phyloP scores from a whole-genome alignment of 148 eudicot species.

The Polygonum aviculare region DNA sequence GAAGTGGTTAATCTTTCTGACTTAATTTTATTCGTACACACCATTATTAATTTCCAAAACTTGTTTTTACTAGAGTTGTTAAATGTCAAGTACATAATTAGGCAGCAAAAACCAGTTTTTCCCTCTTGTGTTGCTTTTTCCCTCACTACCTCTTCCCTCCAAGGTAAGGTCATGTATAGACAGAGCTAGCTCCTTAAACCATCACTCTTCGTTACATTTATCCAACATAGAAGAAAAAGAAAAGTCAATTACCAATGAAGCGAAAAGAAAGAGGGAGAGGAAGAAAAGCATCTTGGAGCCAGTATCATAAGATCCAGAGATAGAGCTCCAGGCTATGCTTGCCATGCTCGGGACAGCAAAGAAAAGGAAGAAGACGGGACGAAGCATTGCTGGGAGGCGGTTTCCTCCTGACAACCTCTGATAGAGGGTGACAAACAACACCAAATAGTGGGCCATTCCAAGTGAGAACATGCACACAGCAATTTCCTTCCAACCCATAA shows the following conservation, averaged over 20 bases:
- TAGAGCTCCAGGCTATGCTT: slow-evolving; percentile 47
- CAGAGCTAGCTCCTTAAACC: background rate
- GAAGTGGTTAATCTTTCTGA: background rate
- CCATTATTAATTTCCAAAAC: background rate
- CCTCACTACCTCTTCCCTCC: background rate
- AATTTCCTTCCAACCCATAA: slow-evolving; percentile 29
- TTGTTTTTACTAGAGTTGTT: background rate
- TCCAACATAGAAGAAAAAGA: background rate
- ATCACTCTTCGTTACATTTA: background rate
- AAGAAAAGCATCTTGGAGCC: slow-evolving; percentile 50
- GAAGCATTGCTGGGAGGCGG: slow-evolving; percentile 38
- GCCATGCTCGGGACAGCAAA: slow-evolving; percentile 56
- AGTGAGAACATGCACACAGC: slow-evolving; percentile 35
- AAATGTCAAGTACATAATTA: background rate
- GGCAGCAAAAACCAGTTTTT: background rate
- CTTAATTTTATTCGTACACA: background rate
- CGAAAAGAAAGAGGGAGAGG: slow-evolving; percentile 50
- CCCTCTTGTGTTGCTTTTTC: background rate
- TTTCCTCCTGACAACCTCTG: slow-evolving; percentile 41
- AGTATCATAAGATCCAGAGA: slow-evolving; percentile 33
- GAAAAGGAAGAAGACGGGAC: slow-evolving; percentile 50
- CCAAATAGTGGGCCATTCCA: slow-evolving; percentile 35
- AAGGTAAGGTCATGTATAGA: background rate
- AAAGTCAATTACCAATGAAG: slow-evolving; percentile 30
- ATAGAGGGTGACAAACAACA: slow-evolving; percentile 51